Base-by-base conservation (phyloP, 257 asterid genomes). In the Petrea volubilis region DNA sequence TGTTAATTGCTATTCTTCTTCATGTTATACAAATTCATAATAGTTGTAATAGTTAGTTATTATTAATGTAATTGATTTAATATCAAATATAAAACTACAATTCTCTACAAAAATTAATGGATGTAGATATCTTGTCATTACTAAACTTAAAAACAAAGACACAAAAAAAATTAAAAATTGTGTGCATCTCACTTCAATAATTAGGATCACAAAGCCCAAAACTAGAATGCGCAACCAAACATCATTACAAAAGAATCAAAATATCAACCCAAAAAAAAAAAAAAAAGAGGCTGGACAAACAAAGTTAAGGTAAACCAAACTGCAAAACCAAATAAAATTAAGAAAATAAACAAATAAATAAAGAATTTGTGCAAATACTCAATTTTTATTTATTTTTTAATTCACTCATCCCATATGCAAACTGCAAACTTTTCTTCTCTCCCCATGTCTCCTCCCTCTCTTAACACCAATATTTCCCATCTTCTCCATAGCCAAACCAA, bases 381-480 rank as follows among this genome's bases (percentile, higher is more conserved):
- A 59, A 40, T 53, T 28, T 18, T 59, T 8, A 11, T 23, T 43
- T 29, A 3, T 3, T 6, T 50, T 28, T 63, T 17, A 46, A 46
- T 18, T 5, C 3, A 8, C 5, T 61, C 72, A 77, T 78, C 78
- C 80, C 73, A 75, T 24, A 61, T 89, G 97, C 38, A 82, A 6
- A 15, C 86, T 85, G 76, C 98, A 95, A 56, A 70, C 82, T 78
- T 80, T 92, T 72, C 97, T 88, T 55, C 59, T 90, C 81, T 88
- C 98, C 4, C 99, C 98, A 76, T 95, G 94, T 46, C 64, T 88
- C 11, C 64, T 68, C 20, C 98, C 99, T 36, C 94, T 90, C 83
- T 95, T 90, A 25, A 90, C 93, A 33, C 94, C 96, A 76, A 92
- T 88, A n/a, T 86, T 73, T 20, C 98, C 98, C 99, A 95, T 92